These are phyloP conservation scores for Saussurea involucrata DNA, from an alignment of 129 eudicot genomes.

Conservation along the genomic window DNA sequence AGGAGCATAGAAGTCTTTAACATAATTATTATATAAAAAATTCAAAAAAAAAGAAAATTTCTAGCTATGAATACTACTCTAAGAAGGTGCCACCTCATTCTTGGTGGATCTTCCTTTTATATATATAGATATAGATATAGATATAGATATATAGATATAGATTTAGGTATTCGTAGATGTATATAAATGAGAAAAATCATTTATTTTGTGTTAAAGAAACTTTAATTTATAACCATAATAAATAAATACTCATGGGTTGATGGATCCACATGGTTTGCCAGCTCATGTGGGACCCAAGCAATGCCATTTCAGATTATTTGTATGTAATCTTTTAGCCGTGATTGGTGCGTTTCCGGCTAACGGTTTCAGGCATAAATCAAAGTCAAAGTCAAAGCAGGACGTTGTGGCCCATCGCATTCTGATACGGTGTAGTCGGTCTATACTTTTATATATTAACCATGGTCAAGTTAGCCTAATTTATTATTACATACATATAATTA, in stretches of 20 bases:
- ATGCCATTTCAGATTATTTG: neutral
- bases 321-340: constrained; percentile 1
- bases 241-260: neutral
- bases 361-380: constrained; percentile 29
- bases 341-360: constrained; percentile 25
- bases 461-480: too few species aligned
- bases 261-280: constrained; percentile 33
- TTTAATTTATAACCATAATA: neutral
- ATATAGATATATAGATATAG: too few species aligned
- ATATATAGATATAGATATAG: too few species aligned
- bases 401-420: constrained; percentile 25
- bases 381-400: constrained; percentile 21
- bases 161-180: too few species aligned
- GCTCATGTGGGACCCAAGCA: constrained; percentile 23
- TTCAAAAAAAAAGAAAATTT: too few species aligned
- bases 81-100: too few species aligned
- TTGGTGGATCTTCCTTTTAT: too few species aligned
- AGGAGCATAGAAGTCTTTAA: too few species aligned
- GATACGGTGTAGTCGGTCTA: constrained; percentile 12
- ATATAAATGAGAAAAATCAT: neutral
- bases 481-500: too few species aligned
- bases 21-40: too few species aligned
- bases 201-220: neutral
- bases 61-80: too few species aligned
- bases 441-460: too few species aligned